phyloP scores from a whole-genome alignment of 768 basidiomycete genomes.

The Naganishia vaughanmartiniae region DNA sequence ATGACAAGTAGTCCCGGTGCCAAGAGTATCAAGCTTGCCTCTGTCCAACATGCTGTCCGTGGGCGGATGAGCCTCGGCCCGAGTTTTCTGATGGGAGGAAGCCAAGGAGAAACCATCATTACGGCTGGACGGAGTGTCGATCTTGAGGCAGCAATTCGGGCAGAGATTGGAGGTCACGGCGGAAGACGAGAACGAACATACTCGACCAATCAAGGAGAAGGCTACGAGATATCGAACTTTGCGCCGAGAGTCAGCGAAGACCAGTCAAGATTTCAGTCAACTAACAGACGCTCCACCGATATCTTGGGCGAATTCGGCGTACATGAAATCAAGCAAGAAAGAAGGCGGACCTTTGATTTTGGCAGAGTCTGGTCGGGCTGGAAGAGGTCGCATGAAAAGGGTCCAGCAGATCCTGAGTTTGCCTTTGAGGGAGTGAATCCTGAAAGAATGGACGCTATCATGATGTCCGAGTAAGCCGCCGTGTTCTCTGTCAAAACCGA shows the following conservation, averaged over 20 bases:
- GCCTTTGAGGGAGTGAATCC: conserved; percentile 6
- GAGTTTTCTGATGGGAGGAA: conserved; percentile 28
- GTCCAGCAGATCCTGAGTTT: neutral
- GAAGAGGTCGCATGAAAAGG: neutral
- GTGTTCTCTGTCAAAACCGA: neutral
- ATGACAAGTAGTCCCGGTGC: conserved; percentile 22
- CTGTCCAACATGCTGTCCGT: conserved; percentile 26
- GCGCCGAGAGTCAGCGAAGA: conserved; percentile 15
- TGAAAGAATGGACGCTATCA: conserved; percentile 12
- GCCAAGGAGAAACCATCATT: conserved; percentile 30
- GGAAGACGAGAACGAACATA: neutral
- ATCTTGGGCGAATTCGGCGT: neutral
- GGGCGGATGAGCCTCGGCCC: conserved; percentile 25
- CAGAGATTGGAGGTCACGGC: neutral
- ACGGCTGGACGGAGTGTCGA: conserved; percentile 18
- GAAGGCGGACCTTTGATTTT: conserved; percentile 30
- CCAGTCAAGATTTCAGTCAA: neutral
- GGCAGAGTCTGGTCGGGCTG: conserved; percentile 12
- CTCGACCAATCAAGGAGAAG: neutral
- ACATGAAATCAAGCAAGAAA: conserved; percentile 7
- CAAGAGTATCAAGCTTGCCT: conserved; percentile 28
- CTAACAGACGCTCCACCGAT: neutral
- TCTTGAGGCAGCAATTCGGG: conserved; percentile 2
- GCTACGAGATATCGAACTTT: neutral
- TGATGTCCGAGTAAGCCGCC: conserved; percentile 22